Base-by-base conservation (phyloP, 2,329 filamentous ascomycete species). In the Botryotinia calthae region DNA sequence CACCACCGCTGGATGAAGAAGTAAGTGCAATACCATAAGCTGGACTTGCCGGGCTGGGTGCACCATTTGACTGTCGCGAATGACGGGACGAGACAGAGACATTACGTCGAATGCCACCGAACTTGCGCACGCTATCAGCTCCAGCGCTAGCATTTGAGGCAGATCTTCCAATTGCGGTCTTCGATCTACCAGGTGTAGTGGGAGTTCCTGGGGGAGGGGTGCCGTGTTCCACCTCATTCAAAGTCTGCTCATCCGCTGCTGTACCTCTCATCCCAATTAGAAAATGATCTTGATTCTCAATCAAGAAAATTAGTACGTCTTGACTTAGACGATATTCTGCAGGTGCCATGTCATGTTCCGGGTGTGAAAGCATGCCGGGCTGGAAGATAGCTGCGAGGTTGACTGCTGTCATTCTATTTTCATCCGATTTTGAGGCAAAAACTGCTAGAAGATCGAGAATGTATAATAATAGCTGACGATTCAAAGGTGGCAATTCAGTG, bases 271-370 rank as follows among this genome's bases (percentile, higher is more conserved):
- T 99, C 72, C 96, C 96, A 76, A 99, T 97, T 76, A 99, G 85
- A 85, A 99, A 99, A 82, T 97, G 93, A 80, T 99, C 96, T 82
- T 99, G 96, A 79, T 99, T 97, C 81, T 98, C 95, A 77, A 99
- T 99, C 77, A 99, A 84, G 82, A 99, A 99, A 68, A 99, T 97
- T 76, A 99, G 87, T 31, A 99, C 95, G 79, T 96, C 95, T 85
- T 99, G 96, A 81, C 97, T 98, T 9, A 99, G 85, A 46, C 94
- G 91, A 81, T 99, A 99, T 80, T 98, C 95, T 73, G 93, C 89
- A 0, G 96, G 96, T 0, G 94, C 91, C 95, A 99, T 98, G 79
- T 97, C 95, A 81, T 99, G 96, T 74, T 89, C 86, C 1, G 96
- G 96, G 81, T 99, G 96, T 2, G 95, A 98, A 22, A 99, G 87